Percentiles rank a stretch among this genome's conserved stretches.
Evolutionary conservation across 2,329 filamentous ascomycete species (phyloP).

Genomic region (Trichoderma koningii): DNA sequence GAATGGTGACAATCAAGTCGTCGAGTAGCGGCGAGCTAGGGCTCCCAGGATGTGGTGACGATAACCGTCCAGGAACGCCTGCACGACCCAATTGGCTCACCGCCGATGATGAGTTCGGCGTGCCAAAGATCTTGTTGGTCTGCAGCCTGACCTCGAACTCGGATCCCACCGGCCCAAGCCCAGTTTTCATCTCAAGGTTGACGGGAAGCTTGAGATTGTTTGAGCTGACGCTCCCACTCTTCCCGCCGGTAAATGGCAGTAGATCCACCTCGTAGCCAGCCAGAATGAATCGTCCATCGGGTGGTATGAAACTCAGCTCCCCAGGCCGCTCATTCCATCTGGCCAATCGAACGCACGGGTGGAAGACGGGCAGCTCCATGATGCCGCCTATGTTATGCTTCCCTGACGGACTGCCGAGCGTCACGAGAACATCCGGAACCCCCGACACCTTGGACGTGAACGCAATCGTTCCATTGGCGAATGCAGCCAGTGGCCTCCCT

Average conservation of each 20-base stretch:
- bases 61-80: slow-evolving; percentile 45
- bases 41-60: slow-evolving; percentile 53
- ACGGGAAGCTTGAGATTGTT: slow-evolving; percentile 79
- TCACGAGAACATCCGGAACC: slow-evolving; percentile 84
- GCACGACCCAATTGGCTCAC: slow-evolving; percentile 46
- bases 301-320: slow-evolving; percentile 92
- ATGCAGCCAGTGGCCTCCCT: slow-evolving; percentile 80
- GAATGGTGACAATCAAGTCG: slow-evolving; percentile 75
- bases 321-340: slow-evolving; percentile 87
- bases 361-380: slow-evolving; percentile 89
- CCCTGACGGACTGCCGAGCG: slow-evolving; percentile 77
- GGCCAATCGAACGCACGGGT: slow-evolving; percentile 90
- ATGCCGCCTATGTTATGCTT: slow-evolving; percentile 72
- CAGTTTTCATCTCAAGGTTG: slow-evolving; percentile 77
- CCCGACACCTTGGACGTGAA: slow-evolving; percentile 96
- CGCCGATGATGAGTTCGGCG: slow-evolving; percentile 40
- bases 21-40: slow-evolving; percentile 67
- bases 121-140: slow-evolving; percentile 65
- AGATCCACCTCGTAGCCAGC: slow-evolving; percentile 94
- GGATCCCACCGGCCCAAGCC: slow-evolving; percentile 70
- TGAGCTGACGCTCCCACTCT: slow-evolving; percentile 55
- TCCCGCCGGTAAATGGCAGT: slow-evolving; percentile 67
- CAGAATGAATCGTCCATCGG: slow-evolving; percentile 89
- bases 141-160: slow-evolving; percentile 88
- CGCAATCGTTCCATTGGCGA: slow-evolving; percentile 88